Evolutionary conservation across 2,329 filamentous ascomycete species (phyloP).

Genomic region (Cladosporium sp.): DNA sequence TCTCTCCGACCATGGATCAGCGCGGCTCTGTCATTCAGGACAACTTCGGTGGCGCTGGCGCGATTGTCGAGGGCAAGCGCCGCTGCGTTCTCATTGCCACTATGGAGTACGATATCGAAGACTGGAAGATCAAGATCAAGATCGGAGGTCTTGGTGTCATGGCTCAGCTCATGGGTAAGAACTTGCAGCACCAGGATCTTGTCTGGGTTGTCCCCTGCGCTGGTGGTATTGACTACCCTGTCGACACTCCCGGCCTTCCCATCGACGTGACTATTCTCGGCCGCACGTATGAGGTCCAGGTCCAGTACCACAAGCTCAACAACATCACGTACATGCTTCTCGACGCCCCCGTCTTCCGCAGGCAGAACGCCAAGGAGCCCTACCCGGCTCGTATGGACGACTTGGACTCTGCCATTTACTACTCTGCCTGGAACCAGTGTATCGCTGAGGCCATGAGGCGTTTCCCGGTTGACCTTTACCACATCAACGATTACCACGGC

Average conservation of each 20-base stretch:
- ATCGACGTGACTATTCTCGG: slow-evolving; percentile 59
- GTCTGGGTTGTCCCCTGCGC: slow-evolving; percentile 52
- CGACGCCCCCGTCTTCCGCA: slow-evolving; percentile 60
- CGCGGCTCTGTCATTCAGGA: slow-evolving; percentile 20
- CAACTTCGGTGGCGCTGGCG: slow-evolving; percentile 19
- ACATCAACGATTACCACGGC: slow-evolving; percentile 62
- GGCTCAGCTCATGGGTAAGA: slow-evolving; percentile 63
- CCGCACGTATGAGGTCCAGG: slow-evolving; percentile 53
- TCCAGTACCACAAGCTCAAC: slow-evolving; percentile 57
- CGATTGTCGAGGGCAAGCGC: slow-evolving; percentile 21
- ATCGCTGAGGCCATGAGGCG: slow-evolving; percentile 58
- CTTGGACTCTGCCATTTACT: slow-evolving; percentile 61
- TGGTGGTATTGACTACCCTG: slow-evolving; percentile 58
- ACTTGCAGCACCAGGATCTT: slow-evolving; percentile 57
- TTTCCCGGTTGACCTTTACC: slow-evolving; percentile 59
- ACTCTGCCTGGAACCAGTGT: slow-evolving; percentile 65
- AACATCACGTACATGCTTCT: slow-evolving; percentile 65
- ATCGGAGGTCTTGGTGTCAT: slow-evolving; percentile 65
- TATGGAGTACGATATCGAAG: slow-evolving; percentile 67
- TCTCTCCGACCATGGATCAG: slow-evolving; percentile 7
- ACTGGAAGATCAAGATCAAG: slow-evolving; percentile 66
- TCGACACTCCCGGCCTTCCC: slow-evolving; percentile 52
- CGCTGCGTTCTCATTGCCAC: slow-evolving; percentile 62
- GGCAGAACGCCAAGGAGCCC: slow-evolving; percentile 56
- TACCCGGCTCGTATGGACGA: slow-evolving; percentile 66